phyloP scores from a whole-genome alignment of 139 green algal genomes.

The Microglena sp. region DNA sequence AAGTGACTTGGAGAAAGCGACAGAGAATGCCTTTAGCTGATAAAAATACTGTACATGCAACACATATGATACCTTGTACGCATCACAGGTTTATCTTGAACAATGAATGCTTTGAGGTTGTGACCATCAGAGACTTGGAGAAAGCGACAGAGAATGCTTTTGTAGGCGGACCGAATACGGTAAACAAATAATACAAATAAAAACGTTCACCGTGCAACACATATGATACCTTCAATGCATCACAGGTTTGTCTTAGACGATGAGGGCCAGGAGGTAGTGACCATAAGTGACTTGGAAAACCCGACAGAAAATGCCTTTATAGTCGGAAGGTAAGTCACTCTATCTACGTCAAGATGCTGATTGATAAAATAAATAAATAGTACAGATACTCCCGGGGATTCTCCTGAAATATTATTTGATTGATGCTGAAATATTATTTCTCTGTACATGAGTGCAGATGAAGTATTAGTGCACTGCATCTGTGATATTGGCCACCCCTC shows the following conservation, averaged over 20 bases:
- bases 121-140: background rate
- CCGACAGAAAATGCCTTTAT: slow-evolving; percentile 78
- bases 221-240: background rate
- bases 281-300: slow-evolving; percentile 11
- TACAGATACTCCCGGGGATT: too few relatives aligned
- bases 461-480: too few relatives aligned
- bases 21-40: background rate
- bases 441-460: too few relatives aligned
- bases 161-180: too few relatives aligned
- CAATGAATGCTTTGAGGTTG: background rate
- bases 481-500: too few relatives aligned
- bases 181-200: too few relatives aligned
- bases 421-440: too few relatives aligned
- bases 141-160: background rate
- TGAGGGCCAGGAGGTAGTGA: slow-evolving; percentile 52
- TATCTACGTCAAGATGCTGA: too few relatives aligned
- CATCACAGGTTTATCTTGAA: too few relatives aligned
- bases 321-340: too few relatives aligned
- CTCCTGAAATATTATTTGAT: too few relatives aligned
- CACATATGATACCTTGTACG: background rate
- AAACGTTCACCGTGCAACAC: background rate
- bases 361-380: too few relatives aligned
- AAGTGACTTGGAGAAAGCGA: background rate
- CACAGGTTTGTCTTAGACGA: slow-evolving; percentile 69
- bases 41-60: background rate